phyloP scores from a whole-genome alignment of 208 protist genomes.

The Leishmania gerbilli region DNA sequence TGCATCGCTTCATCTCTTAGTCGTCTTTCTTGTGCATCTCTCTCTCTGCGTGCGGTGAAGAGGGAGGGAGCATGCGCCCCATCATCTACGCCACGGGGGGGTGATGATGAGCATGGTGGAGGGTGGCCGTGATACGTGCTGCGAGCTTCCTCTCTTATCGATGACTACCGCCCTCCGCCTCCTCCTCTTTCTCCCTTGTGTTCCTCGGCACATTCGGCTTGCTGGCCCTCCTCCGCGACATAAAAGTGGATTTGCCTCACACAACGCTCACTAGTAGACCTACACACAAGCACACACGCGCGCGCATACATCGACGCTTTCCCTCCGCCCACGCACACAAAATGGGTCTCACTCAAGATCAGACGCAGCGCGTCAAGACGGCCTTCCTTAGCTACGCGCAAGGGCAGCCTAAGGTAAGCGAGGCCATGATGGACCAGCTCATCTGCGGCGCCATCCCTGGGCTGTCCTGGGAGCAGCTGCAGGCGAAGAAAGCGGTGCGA shows the following conservation, averaged over 20 bases:
- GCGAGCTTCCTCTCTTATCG: neutral
- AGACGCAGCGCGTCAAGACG: constrained; percentile 88
- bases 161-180: neutral
- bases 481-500: constrained; percentile 65
- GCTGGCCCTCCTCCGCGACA: neutral
- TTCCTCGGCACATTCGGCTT: neutral
- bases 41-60: neutral
- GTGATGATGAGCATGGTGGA: neutral
- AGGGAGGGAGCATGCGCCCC: neutral
- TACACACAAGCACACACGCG: neutral
- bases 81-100: neutral
- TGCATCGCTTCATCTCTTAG: neutral
- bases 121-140: neutral
- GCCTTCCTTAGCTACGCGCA: constrained; percentile 89
- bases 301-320: neutral
- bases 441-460: constrained; percentile 88
- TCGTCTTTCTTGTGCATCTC: neutral
- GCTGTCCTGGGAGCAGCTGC: constrained; percentile 82
- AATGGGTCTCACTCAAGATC: constrained; percentile 75
- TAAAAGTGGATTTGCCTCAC: neutral
- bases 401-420: constrained; percentile 69
- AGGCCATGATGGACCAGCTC: constrained; percentile 90
- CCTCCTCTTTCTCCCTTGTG: neutral
- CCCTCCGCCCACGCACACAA: neutral
- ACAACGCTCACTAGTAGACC: neutral